phyloP scores from a whole-genome alignment of 352 stramenopile genomes.

The Pelagophyceae sp. region DNA sequence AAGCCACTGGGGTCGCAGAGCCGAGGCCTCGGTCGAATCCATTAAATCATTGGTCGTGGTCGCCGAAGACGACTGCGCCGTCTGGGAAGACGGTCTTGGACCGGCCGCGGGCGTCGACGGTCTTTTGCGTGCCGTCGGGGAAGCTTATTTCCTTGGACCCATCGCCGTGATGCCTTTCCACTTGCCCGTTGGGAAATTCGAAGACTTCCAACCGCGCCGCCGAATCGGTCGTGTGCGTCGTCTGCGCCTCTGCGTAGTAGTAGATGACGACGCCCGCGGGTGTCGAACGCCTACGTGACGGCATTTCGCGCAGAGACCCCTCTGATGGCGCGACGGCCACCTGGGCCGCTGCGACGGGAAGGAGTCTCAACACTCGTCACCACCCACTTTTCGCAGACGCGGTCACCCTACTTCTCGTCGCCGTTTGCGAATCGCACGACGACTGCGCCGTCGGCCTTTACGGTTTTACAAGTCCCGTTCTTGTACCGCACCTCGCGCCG shows the following conservation, averaged over 20 bases:
- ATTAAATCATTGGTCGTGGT: too few species aligned
- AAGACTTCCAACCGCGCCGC: slow-evolving; percentile 73
- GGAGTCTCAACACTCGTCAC: too few species aligned
- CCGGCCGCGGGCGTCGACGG: slow-evolving; percentile 18
- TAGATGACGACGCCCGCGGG: slow-evolving; percentile 72
- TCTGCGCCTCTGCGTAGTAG: slow-evolving; percentile 75
- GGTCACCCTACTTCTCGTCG: slow-evolving; percentile 71
- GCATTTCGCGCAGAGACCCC: too few species aligned
- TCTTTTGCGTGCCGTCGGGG: slow-evolving; percentile 72
- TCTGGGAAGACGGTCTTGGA: slow-evolving; percentile 34
- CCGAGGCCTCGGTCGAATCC: too few species aligned
- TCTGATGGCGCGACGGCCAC: too few species aligned
- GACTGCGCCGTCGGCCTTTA: slow-evolving; percentile 52
- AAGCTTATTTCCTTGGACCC: slow-evolving; percentile 78
- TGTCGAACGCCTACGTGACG: too few species aligned
- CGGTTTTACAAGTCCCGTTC: slow-evolving; percentile 73
- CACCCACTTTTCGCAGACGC: too few species aligned
- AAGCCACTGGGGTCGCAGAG: too few species aligned
- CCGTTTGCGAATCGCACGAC: slow-evolving; percentile 76
- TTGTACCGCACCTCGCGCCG: slow-evolving; percentile 42
- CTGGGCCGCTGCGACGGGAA: too few species aligned
- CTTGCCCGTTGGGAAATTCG: slow-evolving; percentile 78
- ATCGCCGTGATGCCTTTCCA: slow-evolving; percentile 56
- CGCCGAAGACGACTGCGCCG: slow-evolving; percentile 28
- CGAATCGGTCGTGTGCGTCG: slow-evolving; percentile 74